A percentile compares a stretch with the other conserved stretches of the same genome.
Evolutionary conservation across 2,329 filamentous ascomycete species (phyloP).

Genomic region (Aspergillus alliaceus): DNA sequence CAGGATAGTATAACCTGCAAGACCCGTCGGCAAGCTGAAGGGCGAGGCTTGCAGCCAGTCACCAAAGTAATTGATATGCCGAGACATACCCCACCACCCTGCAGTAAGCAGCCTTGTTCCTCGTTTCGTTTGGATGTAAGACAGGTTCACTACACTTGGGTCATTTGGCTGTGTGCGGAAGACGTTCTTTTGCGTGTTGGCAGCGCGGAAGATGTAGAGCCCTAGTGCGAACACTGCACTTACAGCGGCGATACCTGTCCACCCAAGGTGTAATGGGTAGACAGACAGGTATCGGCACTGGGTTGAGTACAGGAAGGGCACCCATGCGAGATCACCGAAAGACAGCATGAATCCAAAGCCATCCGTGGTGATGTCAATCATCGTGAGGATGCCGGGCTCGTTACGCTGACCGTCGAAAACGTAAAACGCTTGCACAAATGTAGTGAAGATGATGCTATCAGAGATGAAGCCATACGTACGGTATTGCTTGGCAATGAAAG

Average conservation of each 20-base stretch:
- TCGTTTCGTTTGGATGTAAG: conserved; percentile 77
- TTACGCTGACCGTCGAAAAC: conserved; percentile 78
- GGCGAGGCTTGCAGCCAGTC: conserved; percentile 92
- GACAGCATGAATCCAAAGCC: conserved; percentile 91
- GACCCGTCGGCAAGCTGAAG: conserved; percentile 78
- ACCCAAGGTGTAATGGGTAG: conserved; percentile 73
- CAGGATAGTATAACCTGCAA: conserved; percentile 73
- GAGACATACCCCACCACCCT: conserved; percentile 86
- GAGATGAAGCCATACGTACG: conserved; percentile 75
- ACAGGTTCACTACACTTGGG: conserved; percentile 72
- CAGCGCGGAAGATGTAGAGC: conserved; percentile 81
- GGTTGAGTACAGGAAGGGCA: conserved; percentile 81
- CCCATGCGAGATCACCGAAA: conserved; percentile 87
- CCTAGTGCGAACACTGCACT: conserved; percentile 67
- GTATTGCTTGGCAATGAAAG: conserved; percentile 83
- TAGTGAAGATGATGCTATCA: conserved; percentile 78
- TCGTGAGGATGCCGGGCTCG: conserved; percentile 82
- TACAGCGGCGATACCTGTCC: conserved; percentile 62
- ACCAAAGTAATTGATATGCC: conserved; percentile 91
- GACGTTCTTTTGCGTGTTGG: conserved; percentile 86
- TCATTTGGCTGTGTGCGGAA: conserved; percentile 87
- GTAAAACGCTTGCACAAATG: conserved; percentile 73
- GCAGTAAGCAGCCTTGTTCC: conserved; percentile 76
- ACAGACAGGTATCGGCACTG: conserved; percentile 79
- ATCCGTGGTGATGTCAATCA: conserved; percentile 86